These are phyloP conservation scores for Trichoderma semiorbis DNA, from an alignment of 2,329 filamentous ascomycete species.

Conservation along the genomic window DNA sequence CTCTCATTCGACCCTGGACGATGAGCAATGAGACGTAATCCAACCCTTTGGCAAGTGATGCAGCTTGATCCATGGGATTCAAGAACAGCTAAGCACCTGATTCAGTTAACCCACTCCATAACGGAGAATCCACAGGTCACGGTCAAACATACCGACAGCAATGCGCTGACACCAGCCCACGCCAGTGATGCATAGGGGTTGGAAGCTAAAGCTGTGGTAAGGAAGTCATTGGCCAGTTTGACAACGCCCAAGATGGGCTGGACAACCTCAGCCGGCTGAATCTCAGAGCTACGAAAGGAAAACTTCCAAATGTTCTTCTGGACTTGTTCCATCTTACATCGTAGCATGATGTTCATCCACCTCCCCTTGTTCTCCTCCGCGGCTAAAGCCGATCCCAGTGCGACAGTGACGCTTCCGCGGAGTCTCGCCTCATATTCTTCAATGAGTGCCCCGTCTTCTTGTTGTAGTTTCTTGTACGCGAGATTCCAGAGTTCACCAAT, in stretches of 20 bases:
- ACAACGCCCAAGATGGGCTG: conserved; percentile 6
- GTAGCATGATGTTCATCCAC: background rate
- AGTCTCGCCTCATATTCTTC: background rate
- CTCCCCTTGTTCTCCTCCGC: background rate
- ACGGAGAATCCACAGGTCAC: background rate
- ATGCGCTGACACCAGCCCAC: background rate
- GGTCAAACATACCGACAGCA: background rate
- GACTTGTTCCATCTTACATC: background rate
- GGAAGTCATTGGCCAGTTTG: background rate
- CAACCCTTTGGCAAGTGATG: background rate
- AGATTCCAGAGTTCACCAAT: background rate
- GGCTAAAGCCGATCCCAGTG: background rate
- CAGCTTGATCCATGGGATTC: background rate
- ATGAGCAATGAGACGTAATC: background rate
- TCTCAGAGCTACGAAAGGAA: background rate
- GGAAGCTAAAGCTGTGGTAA: background rate
- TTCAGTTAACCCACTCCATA: background rate
- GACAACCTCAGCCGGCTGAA: background rate
- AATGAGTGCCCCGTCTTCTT: background rate
- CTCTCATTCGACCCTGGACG: background rate
- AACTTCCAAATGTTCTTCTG: background rate
- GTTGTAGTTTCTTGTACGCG: background rate
- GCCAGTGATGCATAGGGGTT: background rate
- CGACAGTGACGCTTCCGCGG: background rate
- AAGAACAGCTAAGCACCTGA: background rate